These are phyloP conservation scores for Sclerotinia glacialis DNA, from an alignment of 2,329 filamentous ascomycete species.

Conservation along the genomic window DNA sequence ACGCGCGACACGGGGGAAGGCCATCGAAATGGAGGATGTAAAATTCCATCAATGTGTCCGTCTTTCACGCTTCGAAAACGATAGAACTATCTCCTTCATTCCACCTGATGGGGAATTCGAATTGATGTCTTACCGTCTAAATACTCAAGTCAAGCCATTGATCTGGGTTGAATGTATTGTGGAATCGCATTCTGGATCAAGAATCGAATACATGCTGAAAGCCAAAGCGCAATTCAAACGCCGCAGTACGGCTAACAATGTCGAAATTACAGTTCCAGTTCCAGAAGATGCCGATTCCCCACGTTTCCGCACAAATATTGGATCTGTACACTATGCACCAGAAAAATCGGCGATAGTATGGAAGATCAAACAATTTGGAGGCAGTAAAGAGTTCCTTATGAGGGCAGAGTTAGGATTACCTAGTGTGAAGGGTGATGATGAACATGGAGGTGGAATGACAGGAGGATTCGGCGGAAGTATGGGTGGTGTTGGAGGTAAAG, in stretches of 20 bases:
- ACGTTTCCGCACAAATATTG: constrained; percentile 95
- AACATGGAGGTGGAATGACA: constrained; percentile 95
- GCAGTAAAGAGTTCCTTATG: constrained; percentile 98
- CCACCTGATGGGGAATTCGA: constrained; percentile 98
- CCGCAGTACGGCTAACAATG: constrained; percentile 95
- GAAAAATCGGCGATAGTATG: constrained; percentile 97
- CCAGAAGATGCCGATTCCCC: constrained; percentile 96
- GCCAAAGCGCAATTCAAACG: constrained; percentile 97
- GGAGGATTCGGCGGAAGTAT: constrained; percentile 95
- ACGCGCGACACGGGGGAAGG: constrained; percentile 88
- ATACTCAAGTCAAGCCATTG: constrained; percentile 96
- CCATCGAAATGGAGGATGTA: constrained; percentile 99
- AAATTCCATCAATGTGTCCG: constrained; percentile 99
- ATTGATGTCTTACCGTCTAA: constrained; percentile 97
- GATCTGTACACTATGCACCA: constrained; percentile 93
- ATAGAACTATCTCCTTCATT: constrained; percentile 97
- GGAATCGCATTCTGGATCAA: constrained; percentile 89
- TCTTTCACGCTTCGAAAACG: constrained; percentile 94
- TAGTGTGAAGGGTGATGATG: constrained; percentile 90
- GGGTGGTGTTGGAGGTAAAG: constrained; percentile 86
- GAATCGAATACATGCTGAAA: constrained; percentile 99
- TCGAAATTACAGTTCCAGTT: constrained; percentile 95
- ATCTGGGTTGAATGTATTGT: constrained; percentile 99
- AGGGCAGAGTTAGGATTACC: constrained; percentile 91
- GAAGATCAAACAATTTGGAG: constrained; percentile 99